Evolutionary conservation across 148 eudicot species (phyloP).

Genomic region (Gaultheria prostrata): DNA sequence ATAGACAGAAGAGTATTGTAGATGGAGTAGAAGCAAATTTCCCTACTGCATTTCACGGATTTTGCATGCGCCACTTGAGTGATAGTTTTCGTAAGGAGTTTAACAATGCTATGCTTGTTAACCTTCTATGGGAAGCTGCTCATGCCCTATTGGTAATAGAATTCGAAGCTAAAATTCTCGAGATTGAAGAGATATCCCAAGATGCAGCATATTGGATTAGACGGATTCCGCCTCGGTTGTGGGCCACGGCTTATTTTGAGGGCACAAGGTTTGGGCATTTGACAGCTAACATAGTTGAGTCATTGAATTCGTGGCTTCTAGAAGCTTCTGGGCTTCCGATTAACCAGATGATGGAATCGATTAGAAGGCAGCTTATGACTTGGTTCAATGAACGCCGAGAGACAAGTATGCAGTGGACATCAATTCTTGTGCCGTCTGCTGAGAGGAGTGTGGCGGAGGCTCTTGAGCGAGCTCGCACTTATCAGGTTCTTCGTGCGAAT

Average conservation of each 20-base stretch:
- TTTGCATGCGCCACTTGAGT: constrained; percentile 56
- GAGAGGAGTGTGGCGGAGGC: constrained; percentile 53
- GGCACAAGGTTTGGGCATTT: constrained; percentile 61
- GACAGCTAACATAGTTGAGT: constrained; percentile 48
- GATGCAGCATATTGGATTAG: constrained; percentile 57
- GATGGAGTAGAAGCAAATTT: constrained; percentile 56
- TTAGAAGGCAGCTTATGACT: constrained; percentile 60
- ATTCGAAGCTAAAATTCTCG: constrained; percentile 42
- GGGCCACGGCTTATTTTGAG: constrained; percentile 64
- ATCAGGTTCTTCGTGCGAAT: constrained; percentile 52
- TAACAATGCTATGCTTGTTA: constrained; percentile 37
- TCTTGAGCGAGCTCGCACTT: constrained; percentile 49
- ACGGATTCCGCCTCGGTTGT: constrained; percentile 49
- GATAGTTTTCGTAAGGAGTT: constrained; percentile 54
- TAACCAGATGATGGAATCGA: constrained; percentile 55
- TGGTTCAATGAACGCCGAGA: constrained; percentile 68
- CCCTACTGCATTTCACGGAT: constrained; percentile 57
- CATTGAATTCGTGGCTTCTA: constrained; percentile 39
- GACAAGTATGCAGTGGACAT: constrained; percentile 52
- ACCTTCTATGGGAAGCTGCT: constrained; percentile 59
- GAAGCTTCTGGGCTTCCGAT: constrained; percentile 62
- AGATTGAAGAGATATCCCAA: constrained; percentile 46
- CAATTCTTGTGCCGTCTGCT: constrained; percentile 51
- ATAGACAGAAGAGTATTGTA: constrained; percentile 49
- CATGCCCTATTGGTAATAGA: constrained; percentile 41